phyloP scores from a whole-genome alignment of 2,329 filamentous ascomycete species.

The Neurospora sp. region DNA sequence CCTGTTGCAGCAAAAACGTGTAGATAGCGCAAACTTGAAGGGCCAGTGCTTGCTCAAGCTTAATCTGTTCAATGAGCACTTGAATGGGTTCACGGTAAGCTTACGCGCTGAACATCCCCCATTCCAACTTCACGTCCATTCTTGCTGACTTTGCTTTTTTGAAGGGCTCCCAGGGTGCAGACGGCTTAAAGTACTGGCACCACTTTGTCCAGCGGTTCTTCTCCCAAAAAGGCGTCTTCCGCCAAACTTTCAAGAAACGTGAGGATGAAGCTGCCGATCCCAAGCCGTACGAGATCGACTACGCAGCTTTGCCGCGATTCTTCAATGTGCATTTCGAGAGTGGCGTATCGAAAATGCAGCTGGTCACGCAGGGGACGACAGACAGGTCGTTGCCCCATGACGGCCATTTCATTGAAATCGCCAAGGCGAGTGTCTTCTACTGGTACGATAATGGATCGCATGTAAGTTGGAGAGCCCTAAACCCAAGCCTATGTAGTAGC shows the following conservation, averaged over 20 bases:
- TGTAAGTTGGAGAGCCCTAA: constrained; percentile 38
- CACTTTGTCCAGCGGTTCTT: constrained; percentile 75
- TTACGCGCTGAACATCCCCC: constrained; percentile 1
- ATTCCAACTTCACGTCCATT: not conserved
- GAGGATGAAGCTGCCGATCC: constrained; percentile 43
- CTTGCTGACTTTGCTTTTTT: constrained; percentile 15
- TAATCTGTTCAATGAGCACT: constrained; percentile 51
- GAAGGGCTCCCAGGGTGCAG: constrained; percentile 48
- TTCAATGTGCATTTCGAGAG: constrained; percentile 85
- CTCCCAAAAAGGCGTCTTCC: constrained; percentile 63
- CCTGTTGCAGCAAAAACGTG: constrained; percentile 36
- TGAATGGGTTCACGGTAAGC: constrained; percentile 47
- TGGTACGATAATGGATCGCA: constrained; percentile 80
- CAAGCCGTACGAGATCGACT: constrained; percentile 82
- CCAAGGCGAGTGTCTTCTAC: constrained; percentile 72
- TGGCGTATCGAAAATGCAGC: constrained; percentile 75
- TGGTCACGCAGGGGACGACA: constrained; percentile 57
- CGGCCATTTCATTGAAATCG: constrained; percentile 65
- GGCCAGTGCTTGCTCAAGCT: constrained; percentile 49
- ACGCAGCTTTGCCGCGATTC: constrained; percentile 73
- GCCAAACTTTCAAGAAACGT: constrained; percentile 50
- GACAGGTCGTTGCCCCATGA: constrained; percentile 50
- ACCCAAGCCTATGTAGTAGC: not conserved
- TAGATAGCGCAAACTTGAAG: constrained; percentile 33
- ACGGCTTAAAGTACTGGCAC: constrained; percentile 69